Base-by-base conservation (phyloP, 352 stramenopile genomes). In the Phytophthora multivora region DNA sequence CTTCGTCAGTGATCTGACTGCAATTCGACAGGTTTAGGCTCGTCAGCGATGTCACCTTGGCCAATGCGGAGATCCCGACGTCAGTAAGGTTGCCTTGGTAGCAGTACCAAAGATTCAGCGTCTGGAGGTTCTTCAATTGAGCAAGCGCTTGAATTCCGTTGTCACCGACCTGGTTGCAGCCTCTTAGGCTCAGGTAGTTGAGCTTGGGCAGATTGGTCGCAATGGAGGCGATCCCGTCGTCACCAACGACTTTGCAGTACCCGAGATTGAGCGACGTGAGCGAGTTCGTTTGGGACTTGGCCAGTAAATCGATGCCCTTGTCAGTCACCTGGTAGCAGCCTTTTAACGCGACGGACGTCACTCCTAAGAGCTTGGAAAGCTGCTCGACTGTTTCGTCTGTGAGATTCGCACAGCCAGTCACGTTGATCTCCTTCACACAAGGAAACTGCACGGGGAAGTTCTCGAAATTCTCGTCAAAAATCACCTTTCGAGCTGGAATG, bases 71-170 rank as follows among this genome's bases (percentile, higher is more conserved):
- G 45, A 93, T 80, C 5, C 81, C 83, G 2, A 26, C 68, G 54
- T 93, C 85, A 0, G 83, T 91, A 21, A 93, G 70, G 43, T 87
- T 67, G 0, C 82, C 84, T 74, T 93, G 84, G 54, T 88, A 85
- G 68, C 82, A 91, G 64, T 93, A 93, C 84, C 82, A 93, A 4
- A 93, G 55, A 16, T 91, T 91, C 33, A 93, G 79, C 16, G 69
- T 83, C 50, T 73, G 56, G 12, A 91, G 56, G 15, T 75, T 53
- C 23, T 50, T 39, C 5, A 91, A 60, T 15, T 52, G 62, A 13
- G 68, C 47, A 19, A 91, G 67, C 6, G 77, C 61, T 15, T 50
- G 66, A 54, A 90, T 83, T 10, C 80, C 83, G 1, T 51, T 57
- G 48, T 91, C 83, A 0, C 77, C 75, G 41, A 91, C 72, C 31